phyloP scores from a whole-genome alignment of 345 rosid species.

The Sapria himalayana region DNA sequence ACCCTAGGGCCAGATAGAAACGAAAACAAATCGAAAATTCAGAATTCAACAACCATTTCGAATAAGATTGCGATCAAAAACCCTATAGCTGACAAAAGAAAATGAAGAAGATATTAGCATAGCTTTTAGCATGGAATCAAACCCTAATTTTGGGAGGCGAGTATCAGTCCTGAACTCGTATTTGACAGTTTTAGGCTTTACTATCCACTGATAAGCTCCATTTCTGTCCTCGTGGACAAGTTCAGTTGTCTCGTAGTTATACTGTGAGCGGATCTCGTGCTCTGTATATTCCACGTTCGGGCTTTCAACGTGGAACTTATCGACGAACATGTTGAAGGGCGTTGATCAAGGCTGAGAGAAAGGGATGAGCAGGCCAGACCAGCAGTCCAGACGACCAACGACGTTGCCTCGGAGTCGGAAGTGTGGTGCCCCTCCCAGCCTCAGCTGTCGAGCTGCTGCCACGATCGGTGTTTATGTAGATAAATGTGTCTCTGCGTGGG shows the following conservation, averaged over 20 bases:
- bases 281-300: conserved; percentile 81
- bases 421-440: no score
- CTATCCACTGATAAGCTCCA: conserved; percentile 71
- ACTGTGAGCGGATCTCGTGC: conserved; percentile 62
- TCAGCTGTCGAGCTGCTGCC: no score
- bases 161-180: conserved; percentile 71
- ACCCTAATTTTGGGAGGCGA: conserved; percentile 84
- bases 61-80: no score
- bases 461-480: no score
- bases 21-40: neutral
- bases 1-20: conserved; percentile 28
- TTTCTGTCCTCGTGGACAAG: conserved; percentile 68
- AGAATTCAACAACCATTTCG: no score
- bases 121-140: conserved; percentile 5
- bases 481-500: no score
- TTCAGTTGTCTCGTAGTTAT: conserved; percentile 81
- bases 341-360: no score
- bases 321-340: conserved; percentile 82
- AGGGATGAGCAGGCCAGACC: no score
- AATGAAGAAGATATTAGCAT: neutral
- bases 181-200: conserved; percentile 68
- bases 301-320: conserved; percentile 68
- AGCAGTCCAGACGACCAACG: no score
- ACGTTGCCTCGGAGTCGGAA: no score
- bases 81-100: no score